These are phyloP conservation scores for Vaccinium vitisidaea DNA, from an alignment of 148 eudicot species.

Conservation along the genomic window DNA sequence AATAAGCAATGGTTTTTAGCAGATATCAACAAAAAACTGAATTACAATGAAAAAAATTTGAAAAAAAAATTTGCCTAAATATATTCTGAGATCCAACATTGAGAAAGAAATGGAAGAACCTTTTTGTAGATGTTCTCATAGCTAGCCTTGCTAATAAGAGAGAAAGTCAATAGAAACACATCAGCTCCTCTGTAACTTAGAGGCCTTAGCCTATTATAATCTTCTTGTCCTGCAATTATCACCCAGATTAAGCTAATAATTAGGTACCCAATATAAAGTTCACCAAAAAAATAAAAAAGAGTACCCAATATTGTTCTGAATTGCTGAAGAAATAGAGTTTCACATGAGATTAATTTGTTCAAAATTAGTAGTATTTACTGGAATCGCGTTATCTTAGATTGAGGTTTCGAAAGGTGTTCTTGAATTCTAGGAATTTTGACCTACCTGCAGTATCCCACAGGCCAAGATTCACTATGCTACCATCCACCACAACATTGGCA, in stretches of 20 bases:
- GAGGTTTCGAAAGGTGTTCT: not conserved
- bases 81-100: not conserved
- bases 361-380: too few relatives aligned
- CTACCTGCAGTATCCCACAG: slow-evolving; percentile 71
- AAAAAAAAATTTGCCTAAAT: not conserved
- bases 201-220: slow-evolving; percentile 78
- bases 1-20: not conserved
- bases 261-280: not conserved
- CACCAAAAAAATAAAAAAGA: too few relatives aligned
- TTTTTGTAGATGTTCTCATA: slow-evolving; percentile 73
- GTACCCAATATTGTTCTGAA: not conserved
- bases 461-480: slow-evolving; percentile 59
- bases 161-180: slow-evolving; percentile 71
- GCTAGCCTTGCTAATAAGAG: slow-evolving; percentile 80
- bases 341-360: not conserved
- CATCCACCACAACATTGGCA: slow-evolving; percentile 65
- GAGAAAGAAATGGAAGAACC: slow-evolving; percentile 27
- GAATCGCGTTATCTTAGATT: too few relatives aligned
- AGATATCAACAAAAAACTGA: not conserved
- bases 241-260: not conserved
- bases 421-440: not conserved
- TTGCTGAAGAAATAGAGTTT: not conserved
- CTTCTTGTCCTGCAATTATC: slow-evolving; percentile 63
- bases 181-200: slow-evolving; percentile 88
- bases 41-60: not conserved